phyloP scores from a whole-genome alignment of 2,329 filamentous ascomycete species.

The Sphaerostilbella broomeana region DNA sequence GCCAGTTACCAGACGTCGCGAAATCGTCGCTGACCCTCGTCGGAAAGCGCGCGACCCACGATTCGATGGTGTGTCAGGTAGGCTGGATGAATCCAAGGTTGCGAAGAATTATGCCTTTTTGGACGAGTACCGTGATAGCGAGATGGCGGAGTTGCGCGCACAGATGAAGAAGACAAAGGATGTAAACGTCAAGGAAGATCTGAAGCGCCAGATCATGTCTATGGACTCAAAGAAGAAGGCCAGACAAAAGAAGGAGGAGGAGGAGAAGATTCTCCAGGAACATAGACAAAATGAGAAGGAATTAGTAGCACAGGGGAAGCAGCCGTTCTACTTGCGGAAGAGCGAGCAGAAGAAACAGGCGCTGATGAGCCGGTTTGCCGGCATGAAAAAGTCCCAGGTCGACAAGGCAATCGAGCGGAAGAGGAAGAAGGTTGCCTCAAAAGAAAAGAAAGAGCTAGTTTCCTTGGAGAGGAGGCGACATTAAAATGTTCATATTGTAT shows the following conservation, averaged over 20 bases:
- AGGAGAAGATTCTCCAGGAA: conserved; percentile 61
- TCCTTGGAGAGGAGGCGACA: conserved; percentile 27
- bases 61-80: conserved; percentile 62
- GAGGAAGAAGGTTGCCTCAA: conserved; percentile 80
- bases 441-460: conserved; percentile 72
- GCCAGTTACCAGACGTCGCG: conserved; percentile 73
- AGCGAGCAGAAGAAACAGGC: conserved; percentile 84
- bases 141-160: conserved; percentile 67
- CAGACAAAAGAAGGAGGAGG: conserved; percentile 60
- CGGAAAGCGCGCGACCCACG: conserved; percentile 75
- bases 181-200: conserved; percentile 54
- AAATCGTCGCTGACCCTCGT: conserved; percentile 52
- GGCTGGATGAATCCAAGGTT: conserved; percentile 50
- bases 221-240: conserved; percentile 75
- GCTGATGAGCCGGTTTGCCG: conserved; percentile 69
- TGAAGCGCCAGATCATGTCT: conserved; percentile 67
- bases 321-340: conserved; percentile 88
- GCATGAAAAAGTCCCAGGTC: conserved; percentile 78
- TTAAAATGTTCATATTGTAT: conserved; percentile 1
- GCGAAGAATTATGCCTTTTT: conserved; percentile 80
- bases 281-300: conserved; percentile 82
- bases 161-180: conserved; percentile 63
- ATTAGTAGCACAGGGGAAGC: conserved; percentile 79
- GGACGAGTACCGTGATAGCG: conserved; percentile 75
- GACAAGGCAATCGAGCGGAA: conserved; percentile 79